Evolutionary conservation across 495 filamentous ascomycete genomes (phyloP), one percentile per base, ranked within the genome.

Genomic region (Trichoderma asperelloides): DNA sequence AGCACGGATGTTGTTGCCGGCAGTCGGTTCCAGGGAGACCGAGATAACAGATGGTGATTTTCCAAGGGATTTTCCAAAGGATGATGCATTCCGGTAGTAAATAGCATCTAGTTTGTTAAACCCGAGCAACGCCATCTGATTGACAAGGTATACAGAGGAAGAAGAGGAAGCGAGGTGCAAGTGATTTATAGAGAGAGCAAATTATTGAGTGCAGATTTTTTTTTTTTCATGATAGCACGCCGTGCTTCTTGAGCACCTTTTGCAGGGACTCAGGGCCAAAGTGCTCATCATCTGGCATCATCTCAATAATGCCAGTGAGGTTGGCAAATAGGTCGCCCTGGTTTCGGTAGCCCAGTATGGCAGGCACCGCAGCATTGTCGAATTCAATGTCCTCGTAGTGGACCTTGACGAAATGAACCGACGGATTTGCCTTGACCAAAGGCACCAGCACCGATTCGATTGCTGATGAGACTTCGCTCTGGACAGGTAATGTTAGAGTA

Each of bases 331-430:
- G 86, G 66, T 98, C 93, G 47, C 92, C 93, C 69, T 86, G 83
- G 70, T 85, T 88, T 47, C 88, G 87, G 79, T 98, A 98, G 1
- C 90, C 94, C 49, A 98, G 80, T 27, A 98, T 79, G 9, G 95
- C 94, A 1, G 95, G 95, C 0, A 95, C 91, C 66, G 90, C 87
- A 66, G 92, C 91, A 68, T 90, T 86, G 73, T 96, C 91, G 84
- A 98, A 97, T 76, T 98, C 96, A 37, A 96, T 94, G 68, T 96
- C 96, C 66, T 90, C 87, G 74, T 91, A 90, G 77, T 96, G 91
- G 39, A 98, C 85, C 76, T 93, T 95, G 76, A 98, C 84, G 72
- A 98, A 98, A 69, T 90, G 91, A 47, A 89, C 87, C 37, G 87
- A 81, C 30, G 83, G 78, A 70, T 98, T 80, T 67, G 82, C 80